phyloP scores from a whole-genome alignment of 495 filamentous ascomycete genomes.

The Aspergillus nanangensis region DNA sequence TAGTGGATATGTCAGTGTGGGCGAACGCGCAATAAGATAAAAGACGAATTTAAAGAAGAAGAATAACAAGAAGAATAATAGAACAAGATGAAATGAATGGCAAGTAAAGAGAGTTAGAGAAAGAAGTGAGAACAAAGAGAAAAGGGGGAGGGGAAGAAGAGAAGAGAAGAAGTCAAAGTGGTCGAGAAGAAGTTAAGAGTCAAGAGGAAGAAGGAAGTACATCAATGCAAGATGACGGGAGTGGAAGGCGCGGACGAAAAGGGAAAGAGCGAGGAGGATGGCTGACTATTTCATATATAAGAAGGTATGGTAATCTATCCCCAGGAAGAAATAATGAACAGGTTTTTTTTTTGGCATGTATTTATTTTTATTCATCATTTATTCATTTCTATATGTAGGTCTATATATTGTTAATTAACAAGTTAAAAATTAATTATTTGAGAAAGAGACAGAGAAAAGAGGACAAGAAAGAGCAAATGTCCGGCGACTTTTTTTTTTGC shows the following conservation, averaged over 20 bases:
- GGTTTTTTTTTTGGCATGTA: background rate
- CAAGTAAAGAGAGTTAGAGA: slow-evolving; percentile 23
- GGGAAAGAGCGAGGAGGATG: slow-evolving; percentile 22
- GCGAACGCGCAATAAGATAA: slow-evolving; percentile 42
- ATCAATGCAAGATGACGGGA: slow-evolving; percentile 46
- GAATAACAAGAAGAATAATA: slow-evolving; percentile 49
- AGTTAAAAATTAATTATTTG: too few relatives aligned
- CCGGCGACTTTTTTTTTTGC: slow-evolving; percentile 26
- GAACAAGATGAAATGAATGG: slow-evolving; percentile 40
- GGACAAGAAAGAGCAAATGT: slow-evolving; percentile 2
- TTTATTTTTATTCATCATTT: too few relatives aligned
- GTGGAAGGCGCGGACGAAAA: slow-evolving; percentile 29
- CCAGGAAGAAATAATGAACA: slow-evolving; percentile 8
- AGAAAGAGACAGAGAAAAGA: too few relatives aligned
- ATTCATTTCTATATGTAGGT: too few relatives aligned
- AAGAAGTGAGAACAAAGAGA: slow-evolving; percentile 12
- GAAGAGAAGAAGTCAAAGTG: slow-evolving; percentile 10
- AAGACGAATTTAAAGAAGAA: slow-evolving; percentile 48
- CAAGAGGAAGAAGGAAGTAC: slow-evolving; percentile 25
- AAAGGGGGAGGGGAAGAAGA: slow-evolving; percentile 15
- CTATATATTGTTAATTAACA: too few relatives aligned
- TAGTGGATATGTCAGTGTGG: slow-evolving; percentile 42
- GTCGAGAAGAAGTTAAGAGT: slow-evolving; percentile 9
- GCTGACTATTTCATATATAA: too few relatives aligned
- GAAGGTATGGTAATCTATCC: too few relatives aligned